Evolutionary conservation across 371 early-diverging fungal genomes (phyloP).

Genomic region (Phascolomyces articulosus): DNA sequence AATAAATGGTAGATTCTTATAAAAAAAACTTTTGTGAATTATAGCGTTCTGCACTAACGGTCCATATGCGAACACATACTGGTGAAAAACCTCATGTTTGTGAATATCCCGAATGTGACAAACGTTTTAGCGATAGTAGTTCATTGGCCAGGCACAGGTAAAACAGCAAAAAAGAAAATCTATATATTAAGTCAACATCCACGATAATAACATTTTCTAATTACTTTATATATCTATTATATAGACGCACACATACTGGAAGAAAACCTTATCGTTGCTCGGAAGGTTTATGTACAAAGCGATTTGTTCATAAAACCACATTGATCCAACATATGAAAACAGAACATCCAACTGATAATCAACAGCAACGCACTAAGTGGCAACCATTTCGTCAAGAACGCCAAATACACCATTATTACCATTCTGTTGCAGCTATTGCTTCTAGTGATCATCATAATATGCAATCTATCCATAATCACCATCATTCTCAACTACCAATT

Average conservation of each 20-base stretch:
- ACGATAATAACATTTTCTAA: too few relatives aligned
- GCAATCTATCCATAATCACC: neutral
- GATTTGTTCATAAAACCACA: slow-evolving; percentile 71
- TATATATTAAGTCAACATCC: too few relatives aligned
- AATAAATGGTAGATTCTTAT: too few relatives aligned
- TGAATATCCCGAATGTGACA: slow-evolving; percentile 69
- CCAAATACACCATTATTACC: neutral
- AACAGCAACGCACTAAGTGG: slow-evolving; percentile 46
- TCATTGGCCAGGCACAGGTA: slow-evolving; percentile 53
- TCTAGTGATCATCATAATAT: neutral
- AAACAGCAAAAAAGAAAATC: neutral
- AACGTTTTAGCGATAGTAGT: slow-evolving; percentile 75
- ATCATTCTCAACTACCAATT: neutral
- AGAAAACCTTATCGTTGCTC: slow-evolving; percentile 70
- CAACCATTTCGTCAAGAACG: slow-evolving; percentile 47
- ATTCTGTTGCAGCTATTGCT: neutral
- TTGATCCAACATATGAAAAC: slow-evolving; percentile 66
- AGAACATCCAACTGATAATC: slow-evolving; percentile 37
- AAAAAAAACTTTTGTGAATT: neutral
- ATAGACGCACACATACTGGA: slow-evolving; percentile 69
- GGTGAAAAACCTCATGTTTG: slow-evolving; percentile 88
- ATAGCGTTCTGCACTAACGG: slow-evolving; percentile 75
- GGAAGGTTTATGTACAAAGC: slow-evolving; percentile 60
- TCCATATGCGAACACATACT: slow-evolving; percentile 88
- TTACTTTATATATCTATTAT: neutral